Percentiles rank a stretch among this genome's conserved stretches.
Conservation (phyloP, 2,329 filamentous ascomycete species). For the Teratosphaeria nubilosa region DNA sequence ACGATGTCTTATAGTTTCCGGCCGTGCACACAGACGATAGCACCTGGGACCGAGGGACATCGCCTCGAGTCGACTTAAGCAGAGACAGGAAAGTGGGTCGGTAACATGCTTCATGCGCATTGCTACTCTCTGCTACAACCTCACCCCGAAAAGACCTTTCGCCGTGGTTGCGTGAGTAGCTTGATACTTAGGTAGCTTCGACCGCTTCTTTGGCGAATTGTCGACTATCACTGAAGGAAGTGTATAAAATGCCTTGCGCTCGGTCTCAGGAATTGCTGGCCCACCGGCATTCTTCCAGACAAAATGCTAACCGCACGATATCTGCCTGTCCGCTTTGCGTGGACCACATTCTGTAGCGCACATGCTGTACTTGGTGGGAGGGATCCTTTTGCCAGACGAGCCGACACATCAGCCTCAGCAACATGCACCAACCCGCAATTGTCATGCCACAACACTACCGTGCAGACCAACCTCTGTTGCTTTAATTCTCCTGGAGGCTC, state of each 20-base stretch:
- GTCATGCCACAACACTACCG: conserved; percentile 55
- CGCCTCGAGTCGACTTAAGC: background rate
- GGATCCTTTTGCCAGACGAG: conserved; percentile 6
- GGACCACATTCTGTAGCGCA: conserved; percentile 18
- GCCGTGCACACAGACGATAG: background rate
- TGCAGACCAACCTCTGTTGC: conserved; percentile 56
- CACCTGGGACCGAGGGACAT: background rate
- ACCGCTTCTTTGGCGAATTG: background rate
- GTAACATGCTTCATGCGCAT: background rate
- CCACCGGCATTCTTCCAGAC: background rate
- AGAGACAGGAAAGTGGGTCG: background rate
- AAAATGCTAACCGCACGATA: conserved; percentile 18
- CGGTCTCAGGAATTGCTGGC: background rate
- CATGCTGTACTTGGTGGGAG: conserved; percentile 18
- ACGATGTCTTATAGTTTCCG: too few species aligned
- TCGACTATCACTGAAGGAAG: background rate
- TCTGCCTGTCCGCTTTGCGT: conserved; percentile 15
- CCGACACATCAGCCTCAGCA: conserved; percentile 7
- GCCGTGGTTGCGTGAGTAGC: background rate
- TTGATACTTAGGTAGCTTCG: background rate
- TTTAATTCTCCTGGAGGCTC: conserved; percentile 64
- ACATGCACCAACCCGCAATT: conserved; percentile 35
- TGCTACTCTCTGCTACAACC: background rate
- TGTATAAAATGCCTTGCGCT: background rate
- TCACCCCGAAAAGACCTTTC: background rate